These are phyloP conservation scores for Neopestalotiopsis clavispora DNA, from an alignment of 2,329 filamentous ascomycete genomes.

Conservation along the genomic window DNA sequence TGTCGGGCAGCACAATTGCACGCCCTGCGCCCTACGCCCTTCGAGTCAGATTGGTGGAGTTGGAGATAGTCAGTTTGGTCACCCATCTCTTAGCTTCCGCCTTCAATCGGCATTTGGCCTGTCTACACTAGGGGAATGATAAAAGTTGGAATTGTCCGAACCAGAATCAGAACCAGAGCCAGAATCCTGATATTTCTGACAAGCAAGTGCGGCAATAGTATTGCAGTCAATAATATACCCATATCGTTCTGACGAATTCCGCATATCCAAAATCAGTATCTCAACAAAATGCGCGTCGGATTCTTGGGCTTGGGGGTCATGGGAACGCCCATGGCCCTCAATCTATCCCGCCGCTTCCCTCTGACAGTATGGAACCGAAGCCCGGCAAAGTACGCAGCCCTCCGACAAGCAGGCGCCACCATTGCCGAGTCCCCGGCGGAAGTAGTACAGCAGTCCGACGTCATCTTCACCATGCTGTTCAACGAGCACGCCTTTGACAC, in stretches of 20 bases:
- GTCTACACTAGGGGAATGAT: not conserved
- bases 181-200: not conserved
- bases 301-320: slow-evolving; percentile 39
- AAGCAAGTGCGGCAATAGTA: too few relatives aligned
- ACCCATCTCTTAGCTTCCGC: not conserved
- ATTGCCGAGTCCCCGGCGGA: slow-evolving; percentile 30
- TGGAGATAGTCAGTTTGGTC: not conserved
- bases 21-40: not conserved
- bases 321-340: slow-evolving; percentile 40
- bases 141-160: not conserved
- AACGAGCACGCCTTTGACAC: slow-evolving; percentile 31
- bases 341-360: slow-evolving; percentile 31
- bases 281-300: slow-evolving; percentile 27
- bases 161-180: not conserved
- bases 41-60: not conserved
- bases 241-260: not conserved
- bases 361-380: slow-evolving; percentile 38
- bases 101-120: not conserved
- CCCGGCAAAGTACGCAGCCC: slow-evolving; percentile 29
- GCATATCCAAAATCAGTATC: not conserved
- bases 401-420: slow-evolving; percentile 27
- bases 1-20: too few relatives aligned
- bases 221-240: not conserved
- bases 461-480: slow-evolving; percentile 39
- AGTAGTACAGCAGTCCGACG: slow-evolving; percentile 32